Evolutionary conservation across 2,329 filamentous ascomycete genomes (phyloP).

Genomic region (Colletotrichum brevisporum): DNA sequence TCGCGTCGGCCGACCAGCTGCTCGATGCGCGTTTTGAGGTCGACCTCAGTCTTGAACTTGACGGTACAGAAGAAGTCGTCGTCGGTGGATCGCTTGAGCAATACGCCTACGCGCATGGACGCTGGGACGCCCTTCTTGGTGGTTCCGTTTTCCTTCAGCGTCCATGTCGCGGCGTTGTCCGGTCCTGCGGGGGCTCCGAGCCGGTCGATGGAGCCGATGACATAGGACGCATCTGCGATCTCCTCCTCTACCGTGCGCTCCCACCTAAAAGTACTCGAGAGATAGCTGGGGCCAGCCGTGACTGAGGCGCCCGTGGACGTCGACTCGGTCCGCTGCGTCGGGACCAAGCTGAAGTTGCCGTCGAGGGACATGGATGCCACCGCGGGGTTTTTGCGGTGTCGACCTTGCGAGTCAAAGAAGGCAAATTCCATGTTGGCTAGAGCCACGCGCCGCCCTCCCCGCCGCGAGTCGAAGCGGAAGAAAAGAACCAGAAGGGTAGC

Average conservation of each 20-base stretch:
- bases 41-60: constrained; percentile 46
- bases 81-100: constrained; percentile 45
- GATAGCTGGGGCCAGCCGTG: constrained; percentile 29
- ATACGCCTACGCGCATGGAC: constrained; percentile 43
- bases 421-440: constrained; percentile 43
- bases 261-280: constrained; percentile 40
- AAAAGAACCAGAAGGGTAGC: constrained; percentile 46
- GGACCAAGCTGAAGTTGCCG: constrained; percentile 32
- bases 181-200: constrained; percentile 40
- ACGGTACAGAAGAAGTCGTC: constrained; percentile 47
- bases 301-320: constrained; percentile 24
- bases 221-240: constrained; percentile 38
- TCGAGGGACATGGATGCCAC: constrained; percentile 43
- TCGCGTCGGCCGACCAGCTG: constrained; percentile 44
- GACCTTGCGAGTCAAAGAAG: constrained; percentile 36
- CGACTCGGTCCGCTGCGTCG: constrained; percentile 37
- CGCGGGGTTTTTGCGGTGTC: constrained; percentile 32
- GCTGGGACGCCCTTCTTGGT: constrained; percentile 44
- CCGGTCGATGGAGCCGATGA: constrained; percentile 44
- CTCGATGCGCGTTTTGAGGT: constrained; percentile 47
- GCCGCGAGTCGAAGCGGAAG: constrained; percentile 46
- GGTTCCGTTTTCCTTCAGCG: constrained; percentile 45
- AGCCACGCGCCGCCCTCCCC: constrained; percentile 43
- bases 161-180: constrained; percentile 44
- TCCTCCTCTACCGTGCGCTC: constrained; percentile 43